Conservation (phyloP, 2,329 filamentous ascomycete genomes). For the Byssochlamys sp. region DNA sequence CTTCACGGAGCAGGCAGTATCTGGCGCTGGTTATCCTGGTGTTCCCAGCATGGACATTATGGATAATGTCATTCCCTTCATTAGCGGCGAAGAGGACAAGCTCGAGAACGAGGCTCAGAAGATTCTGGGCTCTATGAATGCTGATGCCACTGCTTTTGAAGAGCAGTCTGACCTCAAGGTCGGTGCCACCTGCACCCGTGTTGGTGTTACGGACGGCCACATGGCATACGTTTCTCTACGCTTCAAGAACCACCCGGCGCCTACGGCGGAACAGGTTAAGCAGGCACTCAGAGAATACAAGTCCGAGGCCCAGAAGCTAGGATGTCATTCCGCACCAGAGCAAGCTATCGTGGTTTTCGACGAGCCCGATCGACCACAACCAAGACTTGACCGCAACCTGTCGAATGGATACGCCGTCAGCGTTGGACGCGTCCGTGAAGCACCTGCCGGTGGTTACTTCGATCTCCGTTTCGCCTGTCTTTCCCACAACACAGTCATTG, state of each 20-base stretch:
- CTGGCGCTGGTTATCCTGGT: conserved; percentile 62
- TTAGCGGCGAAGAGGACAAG: conserved; percentile 90
- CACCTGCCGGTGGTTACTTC: conserved; percentile 71
- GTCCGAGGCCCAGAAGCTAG: conserved; percentile 69
- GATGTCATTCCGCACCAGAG: conserved; percentile 75
- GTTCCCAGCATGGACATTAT: conserved; percentile 87
- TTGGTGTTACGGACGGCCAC: conserved; percentile 90
- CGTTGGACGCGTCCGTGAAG: conserved; percentile 76
- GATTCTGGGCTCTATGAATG: conserved; percentile 71
- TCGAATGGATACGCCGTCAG: conserved; percentile 81
- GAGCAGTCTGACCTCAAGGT: conserved; percentile 67
- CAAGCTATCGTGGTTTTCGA: conserved; percentile 81
- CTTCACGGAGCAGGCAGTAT: conserved; percentile 90
- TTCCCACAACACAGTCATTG: conserved; percentile 86
- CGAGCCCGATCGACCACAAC: conserved; percentile 81
- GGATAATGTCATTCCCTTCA: conserved; percentile 92
- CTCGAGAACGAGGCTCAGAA: conserved; percentile 89
- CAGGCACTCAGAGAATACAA: conserved; percentile 70
- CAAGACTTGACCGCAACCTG: conserved; percentile 76
- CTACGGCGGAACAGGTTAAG: conserved; percentile 66
- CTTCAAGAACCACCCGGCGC: conserved; percentile 66
- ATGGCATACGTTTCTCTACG: conserved; percentile 83
- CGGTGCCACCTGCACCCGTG: conserved; percentile 82
- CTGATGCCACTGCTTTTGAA: conserved; percentile 61
- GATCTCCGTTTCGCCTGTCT: conserved; percentile 91